phyloP scores from a whole-genome alignment of 345 rosid genomes.

The Rhizophora apiculata region DNA sequence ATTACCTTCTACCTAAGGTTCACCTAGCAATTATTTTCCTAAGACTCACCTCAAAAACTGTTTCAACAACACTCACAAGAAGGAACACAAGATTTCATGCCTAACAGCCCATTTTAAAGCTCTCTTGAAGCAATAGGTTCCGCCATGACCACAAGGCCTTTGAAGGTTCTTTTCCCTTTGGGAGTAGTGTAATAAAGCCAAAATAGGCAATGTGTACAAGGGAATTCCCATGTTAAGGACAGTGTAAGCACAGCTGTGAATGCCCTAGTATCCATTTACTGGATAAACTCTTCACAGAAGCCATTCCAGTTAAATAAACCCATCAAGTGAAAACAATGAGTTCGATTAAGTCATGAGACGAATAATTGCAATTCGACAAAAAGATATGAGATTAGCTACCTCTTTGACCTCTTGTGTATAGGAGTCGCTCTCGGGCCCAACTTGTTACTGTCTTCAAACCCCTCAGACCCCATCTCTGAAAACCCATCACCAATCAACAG shows the following conservation, averaged over 20 bases:
- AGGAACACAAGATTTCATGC: not conserved
- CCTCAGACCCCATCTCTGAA: slow-evolving; percentile 55
- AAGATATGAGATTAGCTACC: slow-evolving; percentile 42
- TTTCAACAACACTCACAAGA: not conserved
- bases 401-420: slow-evolving; percentile 79
- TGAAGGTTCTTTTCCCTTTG: slow-evolving; percentile 13
- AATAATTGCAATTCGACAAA: slow-evolving; percentile 30
- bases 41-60: slow-evolving; percentile 30
- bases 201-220: slow-evolving; percentile 10
- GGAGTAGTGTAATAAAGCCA: slow-evolving; percentile 19
- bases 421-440: slow-evolving; percentile 49
- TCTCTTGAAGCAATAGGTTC: slow-evolving; percentile 19
- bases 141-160: slow-evolving; percentile 21
- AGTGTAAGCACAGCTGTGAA: slow-evolving; percentile 4
- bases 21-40: slow-evolving; percentile 32
- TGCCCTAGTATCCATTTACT: slow-evolving; percentile 19
- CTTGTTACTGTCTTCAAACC: slow-evolving; percentile 43
- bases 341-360: slow-evolving; percentile 12
- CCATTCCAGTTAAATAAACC: slow-evolving; percentile 29
- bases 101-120: slow-evolving; percentile 15
- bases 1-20: slow-evolving; percentile 28
- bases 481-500: slow-evolving; percentile 21
- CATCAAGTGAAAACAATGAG: slow-evolving; percentile 28
- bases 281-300: slow-evolving; percentile 17
- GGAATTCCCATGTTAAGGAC: slow-evolving; percentile 8